Conservation (phyloP, 495 filamentous ascomycete species). For the Extremus antarcticus region DNA sequence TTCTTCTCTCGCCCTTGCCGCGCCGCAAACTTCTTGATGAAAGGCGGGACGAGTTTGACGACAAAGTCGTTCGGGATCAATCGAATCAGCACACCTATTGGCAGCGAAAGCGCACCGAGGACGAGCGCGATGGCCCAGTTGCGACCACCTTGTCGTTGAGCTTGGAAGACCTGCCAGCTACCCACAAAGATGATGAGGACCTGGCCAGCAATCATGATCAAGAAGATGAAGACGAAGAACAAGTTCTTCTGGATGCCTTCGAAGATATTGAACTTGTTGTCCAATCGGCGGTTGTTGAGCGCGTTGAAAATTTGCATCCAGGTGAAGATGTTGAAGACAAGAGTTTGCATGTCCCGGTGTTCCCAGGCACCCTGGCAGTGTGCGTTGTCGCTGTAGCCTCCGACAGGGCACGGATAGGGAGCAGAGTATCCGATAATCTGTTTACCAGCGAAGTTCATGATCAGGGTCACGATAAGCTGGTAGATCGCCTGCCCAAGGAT, state of each 20-base stretch:
- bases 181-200: conserved; percentile 70
- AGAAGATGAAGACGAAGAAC: conserved; percentile 74
- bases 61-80: conserved; percentile 61
- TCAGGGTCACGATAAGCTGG: conserved; percentile 67
- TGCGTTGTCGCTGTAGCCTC: conserved; percentile 1
- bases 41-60: conserved; percentile 39
- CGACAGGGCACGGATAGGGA: background rate
- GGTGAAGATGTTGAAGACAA: conserved; percentile 86
- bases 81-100: conserved; percentile 60
- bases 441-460: conserved; percentile 63
- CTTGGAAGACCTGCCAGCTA: conserved; percentile 53
- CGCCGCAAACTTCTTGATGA: conserved; percentile 10
- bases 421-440: conserved; percentile 48
- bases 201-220: conserved; percentile 75
- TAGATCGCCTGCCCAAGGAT: conserved; percentile 77
- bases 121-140: conserved; percentile 71
- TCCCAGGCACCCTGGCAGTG: conserved; percentile 17
- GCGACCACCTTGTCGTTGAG: conserved; percentile 46
- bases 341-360: conserved; percentile 45
- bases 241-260: conserved; percentile 68
- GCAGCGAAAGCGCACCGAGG: conserved; percentile 58
- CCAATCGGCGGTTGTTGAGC: conserved; percentile 73
- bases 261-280: conserved; percentile 85
- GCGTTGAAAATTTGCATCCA: conserved; percentile 96
- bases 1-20: conserved; percentile 27